Conservation (phyloP, 345 rosid species). For the Sapria himalayana region DNA sequence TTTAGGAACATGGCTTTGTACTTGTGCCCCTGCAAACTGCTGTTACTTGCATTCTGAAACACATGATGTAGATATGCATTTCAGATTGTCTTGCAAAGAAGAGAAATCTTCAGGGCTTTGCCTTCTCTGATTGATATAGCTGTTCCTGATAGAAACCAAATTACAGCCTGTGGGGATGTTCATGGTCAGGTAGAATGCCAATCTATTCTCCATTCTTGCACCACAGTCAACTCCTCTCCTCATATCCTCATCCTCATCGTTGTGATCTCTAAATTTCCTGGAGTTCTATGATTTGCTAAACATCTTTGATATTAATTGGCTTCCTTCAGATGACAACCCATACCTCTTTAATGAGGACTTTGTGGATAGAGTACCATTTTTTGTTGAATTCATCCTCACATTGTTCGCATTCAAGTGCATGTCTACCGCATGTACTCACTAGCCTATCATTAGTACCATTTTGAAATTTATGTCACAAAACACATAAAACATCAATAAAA, state of each 20-base stretch:
- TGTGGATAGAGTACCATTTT: conserved; percentile 95
- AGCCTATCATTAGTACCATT: too few relatives aligned
- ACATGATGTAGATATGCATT: conserved; percentile 66
- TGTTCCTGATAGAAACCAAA: conserved; percentile 49
- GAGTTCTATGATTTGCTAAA: conserved; percentile 90
- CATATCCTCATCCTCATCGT: too few relatives aligned
- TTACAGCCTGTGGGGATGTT: conserved; percentile 95
- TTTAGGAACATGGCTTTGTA: too few relatives aligned
- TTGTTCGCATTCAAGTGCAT: conserved; percentile 90
- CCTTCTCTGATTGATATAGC: conserved; percentile 74
- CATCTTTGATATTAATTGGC: conserved; percentile 87
- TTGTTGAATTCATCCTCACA: conserved; percentile 80
- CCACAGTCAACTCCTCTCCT: too few relatives aligned
- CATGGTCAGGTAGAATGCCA: conserved; percentile 99
- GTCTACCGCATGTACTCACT: conserved; percentile 52
- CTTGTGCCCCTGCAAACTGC: conserved; percentile 4
- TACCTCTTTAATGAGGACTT: conserved; percentile 93
- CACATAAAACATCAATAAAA: too few relatives aligned
- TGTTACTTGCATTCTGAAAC: too few relatives aligned
- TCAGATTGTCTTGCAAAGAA: conserved; percentile 70
- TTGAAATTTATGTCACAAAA: too few relatives aligned
- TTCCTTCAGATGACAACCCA: conserved; percentile 92
- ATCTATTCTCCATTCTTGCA: too few relatives aligned
- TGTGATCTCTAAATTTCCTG: too few relatives aligned
- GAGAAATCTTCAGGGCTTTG: conserved; percentile 49